Base-by-base conservation (phyloP, 176 grass and related monocot species). In the Tillandsia fasciculata region DNA sequence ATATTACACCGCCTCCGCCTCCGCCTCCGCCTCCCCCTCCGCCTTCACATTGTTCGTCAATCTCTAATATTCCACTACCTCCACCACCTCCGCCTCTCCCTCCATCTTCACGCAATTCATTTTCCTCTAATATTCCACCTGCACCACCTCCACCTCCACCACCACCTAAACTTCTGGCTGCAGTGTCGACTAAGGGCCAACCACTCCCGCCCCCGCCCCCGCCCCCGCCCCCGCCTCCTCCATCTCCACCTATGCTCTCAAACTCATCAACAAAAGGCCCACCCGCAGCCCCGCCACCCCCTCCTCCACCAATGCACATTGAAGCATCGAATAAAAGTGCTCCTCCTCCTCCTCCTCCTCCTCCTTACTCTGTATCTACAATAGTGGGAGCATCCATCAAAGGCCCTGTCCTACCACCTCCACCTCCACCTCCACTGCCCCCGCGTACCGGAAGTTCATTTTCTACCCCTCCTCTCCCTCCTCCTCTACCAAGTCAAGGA, bases 161-260 rank as follows among this genome's bases (percentile, higher is more conserved):
- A 4, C 29, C 29, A 33, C 29, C 29, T 42, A 42, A 42, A 42
- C 33, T 3, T 42, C 33, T 33, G 3, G 33, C 33, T 7, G 33
- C 33, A 42, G 7, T 42, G 33, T 42, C 33, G 5, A 42, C 33
- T 42, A 42, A 42, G 33, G 29, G 29, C 3, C 3, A 3, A 5
- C 33, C 3, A 42, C 33, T 42, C 33, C 33, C 33, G 3, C 57
- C 74, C 53, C 69, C 70, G 20, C 51, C 85, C 1, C 66, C 79
- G 3, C 85, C 80, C 33, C 33, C 33, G 3, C 57, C 74, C 1
- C 66, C 79, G 3, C 85, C 80, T 0, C 68, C 64, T 9, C 85
- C 49, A 10, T 74, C 76, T 14, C 79, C 64, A 7, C 14, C 58
- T 2, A 65, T 71, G 49, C 80, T 24, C 42, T 64, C 53, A 14